Base-by-base conservation (phyloP, 495 filamentous ascomycete species). In the Neurospora sublineolata region DNA sequence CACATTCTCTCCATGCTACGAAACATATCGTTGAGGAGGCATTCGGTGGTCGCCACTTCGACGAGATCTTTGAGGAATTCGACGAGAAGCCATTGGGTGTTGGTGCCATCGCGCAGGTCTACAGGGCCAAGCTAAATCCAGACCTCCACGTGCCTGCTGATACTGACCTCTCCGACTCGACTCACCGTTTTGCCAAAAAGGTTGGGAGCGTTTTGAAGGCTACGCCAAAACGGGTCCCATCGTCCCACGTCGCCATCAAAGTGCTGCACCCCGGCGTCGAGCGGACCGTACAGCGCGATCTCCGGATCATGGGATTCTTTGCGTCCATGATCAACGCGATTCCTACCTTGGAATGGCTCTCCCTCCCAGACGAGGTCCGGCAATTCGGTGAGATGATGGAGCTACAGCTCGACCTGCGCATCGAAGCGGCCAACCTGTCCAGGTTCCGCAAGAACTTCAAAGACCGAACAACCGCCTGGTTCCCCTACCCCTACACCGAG, bases 371-470 rank as follows among this genome's bases (percentile, higher is more conserved):
- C 75, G 96, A 99, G 79, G 96, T 97, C 36, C 78, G 84, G 23
- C 94, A 97, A 77, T 99, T 99, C 75, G 94, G 93, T 12, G 91
- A 94, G 77, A 99, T 99, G 96, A 99, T 99, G 96, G 90, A 91
- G 75, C 83, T 98, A 23, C 96, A 99, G 73, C 84, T 99, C 16
- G 96, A 99, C 81, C 84, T 99, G 18, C 91, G 96, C 41, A 99
- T 99, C 70, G 96, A 99, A 77, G 89, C 93, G 2, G 89, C 94
- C 8, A 99, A 99, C 73, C 84, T 99, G 5, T 88, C 88, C 18
- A 89, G 89, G 33, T 99, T 99, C 83, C 91, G 96, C 70, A 89
- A 89, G 72, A 93, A 97, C 74, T 99, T 99, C 85, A 91, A 89
- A 74, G 85, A 92, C 70, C 88, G 96, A 30, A 91, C 91, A 8